Conservation (phyloP, 495 filamentous ascomycete species). For the Penicillium crystallinum region DNA sequence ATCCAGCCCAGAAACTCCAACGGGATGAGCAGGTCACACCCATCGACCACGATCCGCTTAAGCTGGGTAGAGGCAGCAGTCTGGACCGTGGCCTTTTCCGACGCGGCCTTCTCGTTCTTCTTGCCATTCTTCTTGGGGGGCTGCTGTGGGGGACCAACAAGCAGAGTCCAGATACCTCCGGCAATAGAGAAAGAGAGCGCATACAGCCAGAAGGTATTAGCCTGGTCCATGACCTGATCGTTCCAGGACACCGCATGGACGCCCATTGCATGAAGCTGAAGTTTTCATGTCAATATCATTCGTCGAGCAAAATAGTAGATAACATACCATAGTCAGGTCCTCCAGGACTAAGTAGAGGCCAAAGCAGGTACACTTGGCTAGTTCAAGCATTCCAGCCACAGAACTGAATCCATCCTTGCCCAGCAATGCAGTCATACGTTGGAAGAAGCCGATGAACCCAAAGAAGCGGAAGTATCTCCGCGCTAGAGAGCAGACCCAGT, state of each 20-base stretch:
- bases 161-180: constrained; percentile 20
- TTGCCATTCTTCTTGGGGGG: constrained; percentile 1
- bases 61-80: constrained; percentile 11
- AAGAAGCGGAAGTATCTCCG: constrained; percentile 59
- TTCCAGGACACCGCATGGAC: constrained; percentile 34
- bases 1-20: constrained; percentile 53
- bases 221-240: constrained; percentile 40
- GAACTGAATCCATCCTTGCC: constrained; percentile 15
- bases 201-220: constrained; percentile 62
- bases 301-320: not conserved
- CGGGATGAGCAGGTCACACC: constrained; percentile 54
- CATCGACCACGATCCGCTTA: constrained; percentile 45
- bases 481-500: constrained; percentile 14
- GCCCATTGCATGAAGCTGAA: constrained; percentile 45
- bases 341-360: constrained; percentile 38
- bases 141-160: constrained; percentile 10
- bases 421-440: constrained; percentile 35
- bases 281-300: not conserved
- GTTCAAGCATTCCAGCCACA: constrained; percentile 20
- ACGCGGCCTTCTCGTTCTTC: constrained; percentile 9
- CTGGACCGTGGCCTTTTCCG: not conserved
- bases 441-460: constrained; percentile 57
- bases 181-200: constrained; percentile 38
- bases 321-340: constrained; percentile 37
- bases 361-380: constrained; percentile 35